Evolutionary conservation across 2,329 filamentous ascomycete genomes (phyloP).

Genomic region (Stagonosporopsis chrysanthemi): DNA sequence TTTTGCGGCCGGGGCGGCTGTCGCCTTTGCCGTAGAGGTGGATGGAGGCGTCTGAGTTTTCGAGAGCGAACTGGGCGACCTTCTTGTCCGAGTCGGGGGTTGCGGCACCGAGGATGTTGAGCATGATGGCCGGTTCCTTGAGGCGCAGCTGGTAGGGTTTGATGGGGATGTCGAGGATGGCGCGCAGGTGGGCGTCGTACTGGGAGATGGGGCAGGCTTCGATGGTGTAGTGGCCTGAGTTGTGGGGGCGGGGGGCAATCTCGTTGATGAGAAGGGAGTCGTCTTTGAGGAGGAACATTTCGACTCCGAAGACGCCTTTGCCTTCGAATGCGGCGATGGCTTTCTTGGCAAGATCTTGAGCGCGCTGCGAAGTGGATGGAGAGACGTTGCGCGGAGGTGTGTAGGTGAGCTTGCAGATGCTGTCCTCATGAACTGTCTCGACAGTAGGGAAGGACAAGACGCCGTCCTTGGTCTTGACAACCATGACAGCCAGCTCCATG

Average conservation of each 20-base stretch:
- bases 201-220: constrained; percentile 90
- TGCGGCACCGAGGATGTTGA: constrained; percentile 80
- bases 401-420: constrained; percentile 92
- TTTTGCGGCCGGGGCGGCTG: constrained; percentile 88
- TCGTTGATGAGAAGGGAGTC: constrained; percentile 81
- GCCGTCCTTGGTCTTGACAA: constrained; percentile 82
- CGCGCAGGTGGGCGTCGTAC: constrained; percentile 86
- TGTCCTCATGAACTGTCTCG: constrained; percentile 94
- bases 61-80: constrained; percentile 64
- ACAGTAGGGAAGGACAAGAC: constrained; percentile 84
- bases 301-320: constrained; percentile 93
- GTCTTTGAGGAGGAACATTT: constrained; percentile 87
- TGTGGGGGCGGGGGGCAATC: constrained; percentile 83
- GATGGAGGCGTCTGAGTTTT: constrained; percentile 67
- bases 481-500: constrained; percentile 92
- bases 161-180: constrained; percentile 76
- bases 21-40: constrained; percentile 92
- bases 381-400: constrained; percentile 79
- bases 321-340: constrained; percentile 84
- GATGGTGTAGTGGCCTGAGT: constrained; percentile 94
- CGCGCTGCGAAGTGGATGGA: constrained; percentile 65
- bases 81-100: constrained; percentile 68
- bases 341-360: constrained; percentile 77
- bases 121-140: constrained; percentile 72
- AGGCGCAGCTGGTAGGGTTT: constrained; percentile 61